phyloP scores from a whole-genome alignment of 2,329 filamentous ascomycete genomes.

The Penicillium sp. region DNA sequence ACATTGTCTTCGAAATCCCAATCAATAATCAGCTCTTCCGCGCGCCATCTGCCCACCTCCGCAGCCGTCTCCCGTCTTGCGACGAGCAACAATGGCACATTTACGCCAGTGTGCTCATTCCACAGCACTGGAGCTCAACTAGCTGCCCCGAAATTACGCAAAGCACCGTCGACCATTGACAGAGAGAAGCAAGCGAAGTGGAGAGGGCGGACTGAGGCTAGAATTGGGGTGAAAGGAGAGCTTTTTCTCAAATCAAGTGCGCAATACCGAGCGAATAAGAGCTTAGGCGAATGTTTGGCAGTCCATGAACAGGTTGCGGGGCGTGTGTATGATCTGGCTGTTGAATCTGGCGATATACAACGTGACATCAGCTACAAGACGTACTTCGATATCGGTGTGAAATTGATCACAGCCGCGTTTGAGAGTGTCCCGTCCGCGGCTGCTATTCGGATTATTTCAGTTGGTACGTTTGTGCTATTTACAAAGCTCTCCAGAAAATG shows the following conservation, averaged over 20 bases:
- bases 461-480: constrained; percentile 16
- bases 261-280: not conserved
- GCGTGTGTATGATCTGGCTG: constrained; percentile 8
- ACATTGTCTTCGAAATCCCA: not conserved
- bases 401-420: constrained; percentile 19
- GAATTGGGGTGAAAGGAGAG: not conserved
- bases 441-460: constrained; percentile 20
- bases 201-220: no score
- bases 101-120: constrained; percentile 7
- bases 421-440: constrained; percentile 11
- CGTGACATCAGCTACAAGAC: constrained; percentile 15
- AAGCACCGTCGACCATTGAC: not conserved
- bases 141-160: not conserved
- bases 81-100: not conserved
- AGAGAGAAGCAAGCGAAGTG: not conserved
- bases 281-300: not conserved
- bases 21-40: not conserved
- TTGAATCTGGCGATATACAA: constrained; percentile 3
- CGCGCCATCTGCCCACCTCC: not conserved
- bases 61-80: constrained; percentile 1
- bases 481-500: no score
- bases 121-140: constrained; percentile 12
- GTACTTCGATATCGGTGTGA: constrained; percentile 20
- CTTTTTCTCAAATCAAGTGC: not conserved
- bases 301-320: not conserved